A percentile compares a stretch with the other conserved stretches of the same genome.
Conservation (phyloP, 2,329 filamentous ascomycete genomes). For the Shiraia bambusicola region DNA sequence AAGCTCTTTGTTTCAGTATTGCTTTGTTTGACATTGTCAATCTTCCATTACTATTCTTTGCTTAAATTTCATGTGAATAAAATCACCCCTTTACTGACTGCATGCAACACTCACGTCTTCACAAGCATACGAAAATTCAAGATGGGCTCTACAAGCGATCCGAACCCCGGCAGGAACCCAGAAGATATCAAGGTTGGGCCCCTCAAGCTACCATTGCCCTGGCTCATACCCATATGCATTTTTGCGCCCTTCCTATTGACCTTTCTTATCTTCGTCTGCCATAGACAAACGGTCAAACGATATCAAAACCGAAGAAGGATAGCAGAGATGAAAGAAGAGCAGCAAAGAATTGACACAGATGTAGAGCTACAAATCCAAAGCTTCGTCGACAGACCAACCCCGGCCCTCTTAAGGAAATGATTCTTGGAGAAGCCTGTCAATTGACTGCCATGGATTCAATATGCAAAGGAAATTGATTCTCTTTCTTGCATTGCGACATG, state of each 20-base stretch:
- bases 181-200: slow-evolving; percentile 4
- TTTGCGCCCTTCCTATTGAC: slow-evolving; percentile 9
- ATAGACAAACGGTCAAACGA: not conserved
- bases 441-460: too few species aligned
- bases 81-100: too few species aligned
- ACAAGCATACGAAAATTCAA: too few species aligned
- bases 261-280: slow-evolving; percentile 5
- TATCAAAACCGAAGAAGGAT: slow-evolving; percentile 1
- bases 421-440: too few species aligned
- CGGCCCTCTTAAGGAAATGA: too few species aligned
- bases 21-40: too few species aligned
- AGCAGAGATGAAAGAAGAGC: not conserved
- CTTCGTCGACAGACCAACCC: not conserved
- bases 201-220: slow-evolving; percentile 5
- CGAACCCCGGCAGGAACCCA: slow-evolving; percentile 1
- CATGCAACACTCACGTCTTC: too few species aligned
- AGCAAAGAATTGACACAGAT: slow-evolving; percentile 1
- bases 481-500: too few species aligned
- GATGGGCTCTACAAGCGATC: not conserved
- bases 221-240: slow-evolving; percentile 10
- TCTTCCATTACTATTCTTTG: too few species aligned
- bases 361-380: slow-evolving; percentile 6
- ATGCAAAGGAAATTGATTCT: too few species aligned
- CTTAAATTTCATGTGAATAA: too few species aligned
- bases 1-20: too few species aligned